Conservation (phyloP, 1,139 yeast genomes). For the Wickerhamomyces sp. region DNA sequence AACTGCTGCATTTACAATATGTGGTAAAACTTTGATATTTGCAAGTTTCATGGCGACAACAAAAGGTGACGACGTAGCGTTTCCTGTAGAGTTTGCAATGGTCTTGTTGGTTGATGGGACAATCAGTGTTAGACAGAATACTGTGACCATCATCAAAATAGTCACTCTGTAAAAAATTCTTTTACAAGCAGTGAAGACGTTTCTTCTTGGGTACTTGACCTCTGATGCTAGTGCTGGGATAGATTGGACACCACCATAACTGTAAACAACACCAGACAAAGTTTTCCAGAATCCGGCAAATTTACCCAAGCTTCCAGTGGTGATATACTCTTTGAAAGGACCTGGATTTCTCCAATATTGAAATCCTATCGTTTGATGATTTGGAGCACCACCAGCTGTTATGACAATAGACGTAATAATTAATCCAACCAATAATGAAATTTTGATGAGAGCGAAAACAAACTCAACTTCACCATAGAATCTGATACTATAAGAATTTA, state of each 20-base stretch:
- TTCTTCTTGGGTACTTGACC: constrained; percentile 41
- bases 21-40: constrained; percentile 45
- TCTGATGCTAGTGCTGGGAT: constrained; percentile 46
- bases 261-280: constrained; percentile 34
- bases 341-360: constrained; percentile 58
- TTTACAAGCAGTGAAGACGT: constrained; percentile 39
- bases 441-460: constrained; percentile 50
- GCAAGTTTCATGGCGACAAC: constrained; percentile 48
- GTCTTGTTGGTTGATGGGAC: constrained; percentile 37
- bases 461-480: constrained; percentile 70
- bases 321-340: constrained; percentile 40
- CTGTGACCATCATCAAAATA: constrained; percentile 36
- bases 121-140: constrained; percentile 39
- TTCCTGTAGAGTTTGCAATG: constrained; percentile 35
- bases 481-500: constrained; percentile 60
- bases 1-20: constrained; percentile 46
- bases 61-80: constrained; percentile 42
- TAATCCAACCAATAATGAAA: constrained; percentile 57
- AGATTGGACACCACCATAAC: constrained; percentile 43
- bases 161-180: constrained; percentile 39
- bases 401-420: constrained; percentile 56
- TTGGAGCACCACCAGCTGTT: constrained; percentile 54
- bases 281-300: constrained; percentile 41
- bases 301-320: constrained; percentile 4
- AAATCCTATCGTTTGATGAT: constrained; percentile 48